Base-by-base conservation (phyloP, 352 stramenopile species). In the Globisporangium acanthophoron region DNA sequence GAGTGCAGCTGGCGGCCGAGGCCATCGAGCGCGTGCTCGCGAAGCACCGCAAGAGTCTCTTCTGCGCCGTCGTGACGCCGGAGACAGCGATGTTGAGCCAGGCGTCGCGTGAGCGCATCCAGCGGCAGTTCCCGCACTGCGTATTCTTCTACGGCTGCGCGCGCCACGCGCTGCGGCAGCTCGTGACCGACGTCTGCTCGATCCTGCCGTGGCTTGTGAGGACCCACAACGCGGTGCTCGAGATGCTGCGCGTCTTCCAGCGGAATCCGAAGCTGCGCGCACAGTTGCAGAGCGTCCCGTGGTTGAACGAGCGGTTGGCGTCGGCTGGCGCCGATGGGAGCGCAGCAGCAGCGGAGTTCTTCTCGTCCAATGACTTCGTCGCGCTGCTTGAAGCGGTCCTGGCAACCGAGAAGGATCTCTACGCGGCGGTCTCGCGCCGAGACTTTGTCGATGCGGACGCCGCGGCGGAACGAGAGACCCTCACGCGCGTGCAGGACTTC, bases 131-230 rank as follows among this genome's bases (percentile, higher is more conserved):
- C 50, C 71, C 71, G 20, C 74, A 83, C 58, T 87, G 77, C 54
- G 56, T 70, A 0, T 90, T 90, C 54, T 87, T 78, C 63, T 71
- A 90, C 49, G 80, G 80, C n/a, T 90, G 80, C 46, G 65, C 80
- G 24, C 71, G 61, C 47, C 69, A 78, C 44, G 73, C 80, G 16
- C 58, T 90, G 21, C 59, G 53, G 0, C 54, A 84, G 50, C 54
- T 90, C 46, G 72, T 88, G 46, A 67, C 61, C 16, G 80, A 90
- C 44, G 67, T 90, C 31, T 67, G 52, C 47, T 71, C 51, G 37
- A 74, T 79, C 4, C 57, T 90, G 2, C 77, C 80, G 1, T 85
- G 76, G 77, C 64, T 90, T 9, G 61, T 67, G 1, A 68, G 61
- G 3, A 67, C 78, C 8, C 66, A 72, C 24, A 56, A 66, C 12